phyloP scores from a whole-genome alignment of 306 rosid genomes.

The Inga oerstediana region DNA sequence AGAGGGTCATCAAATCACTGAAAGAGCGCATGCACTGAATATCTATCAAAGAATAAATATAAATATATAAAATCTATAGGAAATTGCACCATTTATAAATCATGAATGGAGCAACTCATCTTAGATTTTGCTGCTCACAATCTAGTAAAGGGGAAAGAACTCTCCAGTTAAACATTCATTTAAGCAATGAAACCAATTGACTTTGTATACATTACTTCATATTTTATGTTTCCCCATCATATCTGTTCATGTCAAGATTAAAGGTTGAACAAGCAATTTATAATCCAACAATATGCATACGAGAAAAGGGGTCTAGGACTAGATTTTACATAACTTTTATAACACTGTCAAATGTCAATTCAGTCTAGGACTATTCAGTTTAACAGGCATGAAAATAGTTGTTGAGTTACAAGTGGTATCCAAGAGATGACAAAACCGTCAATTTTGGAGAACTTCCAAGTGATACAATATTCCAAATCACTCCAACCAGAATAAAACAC shows the following conservation, averaged over 20 bases:
- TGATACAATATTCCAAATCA: no score
- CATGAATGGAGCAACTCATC: background rate
- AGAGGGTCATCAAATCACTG: background rate
- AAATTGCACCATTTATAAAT: background rate
- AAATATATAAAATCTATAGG: background rate
- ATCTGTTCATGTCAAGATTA: background rate
- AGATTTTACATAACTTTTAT: no score
- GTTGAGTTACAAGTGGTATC: no score
- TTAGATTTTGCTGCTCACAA: background rate
- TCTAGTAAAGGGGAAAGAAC: background rate
- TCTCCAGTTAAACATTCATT: background rate
- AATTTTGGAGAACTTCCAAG: no score
- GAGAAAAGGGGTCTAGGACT: background rate
- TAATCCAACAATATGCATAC: background rate
- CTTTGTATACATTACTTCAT: background rate
- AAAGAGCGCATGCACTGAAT: background rate
- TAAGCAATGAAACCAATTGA: no score
- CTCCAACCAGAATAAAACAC: no score
- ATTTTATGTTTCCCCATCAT: background rate
- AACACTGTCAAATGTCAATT: no score
- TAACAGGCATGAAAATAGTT: no score
- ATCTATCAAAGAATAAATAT: background rate
- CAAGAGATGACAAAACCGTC: no score
- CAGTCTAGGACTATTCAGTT: no score
- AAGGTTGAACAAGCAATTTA: background rate